These are phyloP conservation scores for Pseudozyma pruni DNA, from an alignment of 1,284 basidiomycete species.

Conservation along the genomic window DNA sequence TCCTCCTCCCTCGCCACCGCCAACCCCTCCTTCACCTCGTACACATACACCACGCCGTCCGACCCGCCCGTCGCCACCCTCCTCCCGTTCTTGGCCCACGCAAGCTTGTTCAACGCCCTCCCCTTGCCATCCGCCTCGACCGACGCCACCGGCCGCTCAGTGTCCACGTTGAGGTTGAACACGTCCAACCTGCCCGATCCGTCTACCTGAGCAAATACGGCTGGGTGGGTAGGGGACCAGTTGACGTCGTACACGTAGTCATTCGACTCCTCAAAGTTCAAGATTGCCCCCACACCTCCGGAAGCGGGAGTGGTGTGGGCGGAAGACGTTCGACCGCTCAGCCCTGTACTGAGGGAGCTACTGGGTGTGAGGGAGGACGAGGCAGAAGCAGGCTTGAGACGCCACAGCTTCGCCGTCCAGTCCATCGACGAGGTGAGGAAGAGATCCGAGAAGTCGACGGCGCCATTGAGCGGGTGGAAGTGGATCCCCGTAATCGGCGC, in stretches of 20 bases:
- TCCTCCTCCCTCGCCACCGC: conserved; percentile 51
- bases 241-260: conserved; percentile 99
- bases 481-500: conserved; percentile 92
- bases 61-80: conserved; percentile 87
- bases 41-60: conserved; percentile 91
- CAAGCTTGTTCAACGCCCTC: conserved; percentile 87
- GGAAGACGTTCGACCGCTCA: not conserved
- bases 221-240: conserved; percentile 96
- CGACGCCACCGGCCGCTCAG: conserved; percentile 72
- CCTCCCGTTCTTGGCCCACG: conserved; percentile 90
- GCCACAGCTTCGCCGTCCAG: conserved; percentile 62
- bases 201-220: conserved; percentile 91
- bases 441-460: conserved; percentile 90
- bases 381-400: conserved; percentile 21
- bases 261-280: conserved; percentile 86
- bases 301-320: not conserved
- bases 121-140: not conserved
- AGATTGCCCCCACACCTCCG: conserved; percentile 10
- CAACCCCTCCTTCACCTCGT: conserved; percentile 70
- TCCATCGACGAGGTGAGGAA: conserved; percentile 75
- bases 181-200: conserved; percentile 93
- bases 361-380: not conserved
- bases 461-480: conserved; percentile 79
- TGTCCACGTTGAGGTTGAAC: conserved; percentile 94
- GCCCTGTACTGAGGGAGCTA: not conserved